A percentile compares a stretch with the other conserved stretches of the same genome.
Conservation (phyloP, 768 basidiomycete species). For the Favolaschia claudopus region DNA sequence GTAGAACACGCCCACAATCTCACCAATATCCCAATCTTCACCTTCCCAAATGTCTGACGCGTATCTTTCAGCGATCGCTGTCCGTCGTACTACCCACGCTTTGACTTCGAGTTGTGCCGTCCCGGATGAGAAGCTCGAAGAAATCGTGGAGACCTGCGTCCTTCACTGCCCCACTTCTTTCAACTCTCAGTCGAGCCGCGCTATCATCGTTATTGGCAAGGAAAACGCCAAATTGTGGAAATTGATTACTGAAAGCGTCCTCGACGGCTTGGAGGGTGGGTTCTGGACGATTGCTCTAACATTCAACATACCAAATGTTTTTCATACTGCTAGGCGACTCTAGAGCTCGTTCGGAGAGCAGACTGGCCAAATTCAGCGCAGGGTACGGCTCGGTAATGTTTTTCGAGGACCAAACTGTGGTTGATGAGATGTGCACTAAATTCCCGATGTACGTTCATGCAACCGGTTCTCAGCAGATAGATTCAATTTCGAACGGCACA, state of each 20-base stretch:
- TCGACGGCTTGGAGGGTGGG: slow-evolving; percentile 12
- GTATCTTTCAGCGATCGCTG: slow-evolving; percentile 11
- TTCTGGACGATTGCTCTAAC: background rate
- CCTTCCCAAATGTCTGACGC: slow-evolving; percentile 22
- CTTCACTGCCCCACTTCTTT: slow-evolving; percentile 9
- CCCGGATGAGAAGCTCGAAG: slow-evolving; percentile 15
- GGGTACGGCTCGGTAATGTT: slow-evolving; percentile 16
- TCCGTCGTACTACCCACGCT: slow-evolving; percentile 11
- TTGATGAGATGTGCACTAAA: slow-evolving; percentile 8
- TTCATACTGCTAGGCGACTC: background rate
- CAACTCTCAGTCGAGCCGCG: slow-evolving; percentile 15
- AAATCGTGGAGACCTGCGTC: slow-evolving; percentile 4
- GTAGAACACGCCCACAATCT: background rate
- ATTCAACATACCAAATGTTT: background rate
- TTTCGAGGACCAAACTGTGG: slow-evolving; percentile 18
- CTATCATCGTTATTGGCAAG: slow-evolving; percentile 11
- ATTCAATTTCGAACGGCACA: too few species aligned
- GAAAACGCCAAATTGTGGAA: slow-evolving; percentile 20
- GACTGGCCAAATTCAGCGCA: background rate
- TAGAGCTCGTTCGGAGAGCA: background rate
- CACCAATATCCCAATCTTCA: too few species aligned
- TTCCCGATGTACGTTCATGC: background rate
- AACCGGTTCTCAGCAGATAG: too few species aligned
- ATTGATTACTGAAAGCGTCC: background rate
- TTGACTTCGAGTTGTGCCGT: slow-evolving; percentile 6